A percentile compares a stretch with the other conserved stretches of the same genome.
Conservation (phyloP, 306 rosid species). For the Cicer arietinum region DNA sequence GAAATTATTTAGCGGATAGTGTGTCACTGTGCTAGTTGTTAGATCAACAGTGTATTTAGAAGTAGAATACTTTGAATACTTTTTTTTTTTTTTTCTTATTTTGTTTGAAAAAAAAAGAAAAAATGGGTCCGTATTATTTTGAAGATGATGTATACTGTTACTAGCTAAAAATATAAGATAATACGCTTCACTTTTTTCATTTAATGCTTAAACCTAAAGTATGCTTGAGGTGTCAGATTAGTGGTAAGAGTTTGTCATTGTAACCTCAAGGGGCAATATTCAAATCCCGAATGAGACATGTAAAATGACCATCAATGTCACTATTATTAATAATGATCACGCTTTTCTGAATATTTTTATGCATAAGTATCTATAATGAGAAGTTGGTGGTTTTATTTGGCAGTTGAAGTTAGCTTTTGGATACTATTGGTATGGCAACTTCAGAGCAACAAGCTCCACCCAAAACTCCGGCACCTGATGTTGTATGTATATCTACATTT, state of each 20-base stretch:
- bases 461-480: constrained; percentile 60
- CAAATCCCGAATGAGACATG: no score
- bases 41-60: constrained; percentile 1
- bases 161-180: background rate
- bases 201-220: background rate
- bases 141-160: background rate
- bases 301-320: no score
- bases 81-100: background rate
- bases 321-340: no score
- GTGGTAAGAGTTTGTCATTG: no score
- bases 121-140: background rate
- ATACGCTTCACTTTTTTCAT: background rate
- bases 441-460: constrained; percentile 59
- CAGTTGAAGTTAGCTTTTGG: constrained; percentile 41
- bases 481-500: constrained; percentile 56
- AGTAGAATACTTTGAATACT: background rate
- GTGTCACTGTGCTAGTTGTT: background rate
- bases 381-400: constrained; percentile 23
- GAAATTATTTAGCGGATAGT: background rate
- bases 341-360: no score
- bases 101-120: background rate
- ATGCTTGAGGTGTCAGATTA: no score
- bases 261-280: no score
- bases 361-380: background rate
- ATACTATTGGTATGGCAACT: constrained; percentile 60